Evolutionary conservation across 306 rosid species (phyloP).

Genomic region (Malus orientalis): DNA sequence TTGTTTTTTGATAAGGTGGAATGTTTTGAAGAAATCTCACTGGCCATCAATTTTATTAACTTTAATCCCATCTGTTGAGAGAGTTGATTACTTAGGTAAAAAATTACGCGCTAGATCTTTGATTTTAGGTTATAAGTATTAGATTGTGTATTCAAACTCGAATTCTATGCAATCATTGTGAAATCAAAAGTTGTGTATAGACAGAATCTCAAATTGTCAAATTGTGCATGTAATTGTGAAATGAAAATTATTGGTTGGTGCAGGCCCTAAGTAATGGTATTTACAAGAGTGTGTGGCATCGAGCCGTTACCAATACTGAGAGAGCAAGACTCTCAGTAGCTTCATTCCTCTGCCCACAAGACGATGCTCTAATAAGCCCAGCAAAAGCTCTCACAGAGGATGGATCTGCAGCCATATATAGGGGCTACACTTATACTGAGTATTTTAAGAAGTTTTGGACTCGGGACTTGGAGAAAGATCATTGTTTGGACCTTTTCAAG

Average conservation of each 20-base stretch:
- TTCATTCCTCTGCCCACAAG: conserved; percentile 67
- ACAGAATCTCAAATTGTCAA: no score
- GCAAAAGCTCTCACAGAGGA: conserved; percentile 43
- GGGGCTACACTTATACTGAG: conserved; percentile 61
- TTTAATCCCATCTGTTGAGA: no score
- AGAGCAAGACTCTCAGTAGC: conserved; percentile 81
- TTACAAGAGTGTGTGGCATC: conserved; percentile 90
- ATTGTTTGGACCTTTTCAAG: conserved; percentile 77
- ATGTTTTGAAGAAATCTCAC: background rate
- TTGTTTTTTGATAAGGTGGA: background rate
- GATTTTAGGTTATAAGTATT: no score
- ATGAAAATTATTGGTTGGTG: background rate
- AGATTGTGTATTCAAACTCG: no score
- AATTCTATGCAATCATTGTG: no score
- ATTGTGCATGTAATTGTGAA: no score
- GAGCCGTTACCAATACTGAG: conserved; percentile 66
- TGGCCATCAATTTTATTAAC: no score
- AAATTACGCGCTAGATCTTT: no score
- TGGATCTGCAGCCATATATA: conserved; percentile 41
- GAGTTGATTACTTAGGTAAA: no score
- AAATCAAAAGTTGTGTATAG: no score
- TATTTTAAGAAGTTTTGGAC: conserved; percentile 82
- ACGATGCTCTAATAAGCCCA: conserved; percentile 58
- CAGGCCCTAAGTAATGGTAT: conserved; percentile 90
- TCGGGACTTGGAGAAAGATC: conserved; percentile 56